A percentile compares a stretch with the other conserved stretches of the same genome.
Conservation (phyloP, 2,329 filamentous ascomycete species). For the Coniochaeta hoffmannii region DNA sequence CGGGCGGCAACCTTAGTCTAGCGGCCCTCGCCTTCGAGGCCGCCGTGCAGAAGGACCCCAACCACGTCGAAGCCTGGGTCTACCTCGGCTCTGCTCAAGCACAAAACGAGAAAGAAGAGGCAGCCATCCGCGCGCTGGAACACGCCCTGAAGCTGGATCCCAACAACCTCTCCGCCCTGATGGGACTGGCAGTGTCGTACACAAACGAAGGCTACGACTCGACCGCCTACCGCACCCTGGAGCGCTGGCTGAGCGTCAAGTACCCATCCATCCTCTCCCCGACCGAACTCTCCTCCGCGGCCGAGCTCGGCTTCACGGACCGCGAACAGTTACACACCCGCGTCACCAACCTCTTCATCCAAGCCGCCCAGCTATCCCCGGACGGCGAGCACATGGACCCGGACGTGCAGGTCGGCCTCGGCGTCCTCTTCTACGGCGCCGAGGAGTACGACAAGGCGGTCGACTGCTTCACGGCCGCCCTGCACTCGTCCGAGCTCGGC, state of each 20-base stretch:
- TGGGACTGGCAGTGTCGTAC: constrained; percentile 94
- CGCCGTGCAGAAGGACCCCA: constrained; percentile 80
- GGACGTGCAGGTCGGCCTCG: constrained; percentile 93
- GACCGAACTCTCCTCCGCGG: constrained; percentile 61
- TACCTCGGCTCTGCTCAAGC: constrained; percentile 87
- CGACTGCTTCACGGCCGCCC: constrained; percentile 91
- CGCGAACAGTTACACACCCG: constrained; percentile 82
- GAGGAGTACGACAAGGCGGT: constrained; percentile 98
- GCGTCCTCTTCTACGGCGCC: constrained; percentile 93
- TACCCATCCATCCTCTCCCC: constrained; percentile 78
- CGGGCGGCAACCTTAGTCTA: constrained; percentile 88
- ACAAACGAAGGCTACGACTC: constrained; percentile 99
- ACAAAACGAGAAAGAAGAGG: constrained; percentile 97
- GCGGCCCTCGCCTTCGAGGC: constrained; percentile 94
- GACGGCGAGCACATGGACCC: constrained; percentile 95
- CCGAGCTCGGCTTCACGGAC: constrained; percentile 92
- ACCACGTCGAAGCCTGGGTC: constrained; percentile 89
- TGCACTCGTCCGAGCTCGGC: constrained; percentile 78
- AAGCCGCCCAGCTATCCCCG: constrained; percentile 84
- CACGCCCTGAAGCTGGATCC: constrained; percentile 84
- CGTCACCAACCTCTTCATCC: constrained; percentile 85
- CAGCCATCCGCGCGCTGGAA: constrained; percentile 88
- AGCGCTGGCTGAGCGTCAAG: constrained; percentile 93
- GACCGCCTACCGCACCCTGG: constrained; percentile 89
- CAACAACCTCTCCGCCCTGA: constrained; percentile 79